phyloP scores from a whole-genome alignment of 495 filamentous ascomycete genomes.

The Neurospora sp. region DNA sequence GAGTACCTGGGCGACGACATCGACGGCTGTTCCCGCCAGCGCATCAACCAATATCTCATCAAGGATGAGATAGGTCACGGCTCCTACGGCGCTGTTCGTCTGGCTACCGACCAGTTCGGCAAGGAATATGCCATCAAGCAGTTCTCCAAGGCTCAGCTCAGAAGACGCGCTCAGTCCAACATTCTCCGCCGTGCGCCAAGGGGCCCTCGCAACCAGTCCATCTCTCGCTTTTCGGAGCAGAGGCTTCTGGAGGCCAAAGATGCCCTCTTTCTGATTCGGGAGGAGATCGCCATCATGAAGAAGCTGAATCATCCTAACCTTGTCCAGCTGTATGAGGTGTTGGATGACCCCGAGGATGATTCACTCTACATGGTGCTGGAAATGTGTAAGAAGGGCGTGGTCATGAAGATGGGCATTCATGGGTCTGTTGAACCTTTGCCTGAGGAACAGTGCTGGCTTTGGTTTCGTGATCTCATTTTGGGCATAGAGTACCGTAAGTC shows the following conservation, averaged over 20 bases:
- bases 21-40: slow-evolving; percentile 62
- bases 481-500: slow-evolving; percentile 84
- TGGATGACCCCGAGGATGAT: slow-evolving; percentile 92
- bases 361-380: slow-evolving; percentile 97
- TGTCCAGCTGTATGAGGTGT: slow-evolving; percentile 83
- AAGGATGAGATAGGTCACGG: slow-evolving; percentile 92
- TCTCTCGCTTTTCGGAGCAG: slow-evolving; percentile 37
- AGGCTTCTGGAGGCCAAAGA: slow-evolving; percentile 55
- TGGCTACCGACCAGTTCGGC: slow-evolving; percentile 83
- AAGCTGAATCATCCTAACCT: slow-evolving; percentile 91
- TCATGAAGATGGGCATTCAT: slow-evolving; percentile 92
- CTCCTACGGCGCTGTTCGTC: slow-evolving; percentile 89
- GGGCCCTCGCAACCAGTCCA: slow-evolving; percentile 39
- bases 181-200: slow-evolving; percentile 54
- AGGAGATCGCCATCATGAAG: slow-evolving; percentile 99
- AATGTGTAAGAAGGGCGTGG: slow-evolving; percentile 96
- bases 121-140: slow-evolving; percentile 96
- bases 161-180: slow-evolving; percentile 90
- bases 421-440: slow-evolving; percentile 75
- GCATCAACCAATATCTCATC: slow-evolving; percentile 91
- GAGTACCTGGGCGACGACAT: slow-evolving; percentile 79
- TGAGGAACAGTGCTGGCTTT: slow-evolving; percentile 72
- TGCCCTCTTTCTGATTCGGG: slow-evolving; percentile 77
- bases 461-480: slow-evolving; percentile 92
- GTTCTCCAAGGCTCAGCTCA: slow-evolving; percentile 85